Base-by-base conservation (phyloP, 1,284 basidiomycete species). In the Leccinum angustisporum region DNA sequence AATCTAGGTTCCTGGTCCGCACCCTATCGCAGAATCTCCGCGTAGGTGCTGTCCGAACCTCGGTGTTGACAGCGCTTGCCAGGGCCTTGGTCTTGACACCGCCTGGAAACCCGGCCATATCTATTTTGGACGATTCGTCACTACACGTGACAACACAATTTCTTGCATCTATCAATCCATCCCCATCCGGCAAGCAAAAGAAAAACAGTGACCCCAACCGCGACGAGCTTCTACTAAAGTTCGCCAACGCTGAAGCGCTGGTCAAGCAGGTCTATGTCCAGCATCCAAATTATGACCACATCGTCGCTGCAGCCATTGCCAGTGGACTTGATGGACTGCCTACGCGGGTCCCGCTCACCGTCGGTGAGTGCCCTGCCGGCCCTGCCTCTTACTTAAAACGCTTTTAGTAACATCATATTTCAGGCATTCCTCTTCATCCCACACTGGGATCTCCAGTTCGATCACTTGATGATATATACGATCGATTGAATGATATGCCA, bases 221-320 rank as follows among this genome's bases (percentile, higher is more conserved):
- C 54, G 79, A 83, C 33, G 76, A 80, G 27, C 72, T 91, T 13
- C 71, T 79, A 52, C 72, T 69, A 4, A 80, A 78, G 46, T 88
- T 85, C 69, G 64, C 77, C 5, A 72, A 73, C 43, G 89, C 91
- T 2, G 88, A 91, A 70, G 81, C 78, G 6, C 68, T 92, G 25
- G 75, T 97, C 10, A 86, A 88, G 69, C 85, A 84, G 65, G 87
- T 92, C 1, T 96, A 91, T 70, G 92, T 92, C 13, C 86, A 91
- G 61, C 95, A 96, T 79, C 95, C 95, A 14, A 92, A 94, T 72
- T 95, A 94, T 71, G 87, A 88, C 56, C 82, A 94, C 68, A 88
- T 98, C 43, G 80, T 91, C 6, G 75, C 78, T 3, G 92, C 87
- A 13, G 74, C 94, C 34, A 77, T 90, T n/a, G 74, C 83, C 10